Evolutionary conservation across 345 rosid genomes (phyloP).

Genomic region (Leavenworthia alabamica): DNA sequence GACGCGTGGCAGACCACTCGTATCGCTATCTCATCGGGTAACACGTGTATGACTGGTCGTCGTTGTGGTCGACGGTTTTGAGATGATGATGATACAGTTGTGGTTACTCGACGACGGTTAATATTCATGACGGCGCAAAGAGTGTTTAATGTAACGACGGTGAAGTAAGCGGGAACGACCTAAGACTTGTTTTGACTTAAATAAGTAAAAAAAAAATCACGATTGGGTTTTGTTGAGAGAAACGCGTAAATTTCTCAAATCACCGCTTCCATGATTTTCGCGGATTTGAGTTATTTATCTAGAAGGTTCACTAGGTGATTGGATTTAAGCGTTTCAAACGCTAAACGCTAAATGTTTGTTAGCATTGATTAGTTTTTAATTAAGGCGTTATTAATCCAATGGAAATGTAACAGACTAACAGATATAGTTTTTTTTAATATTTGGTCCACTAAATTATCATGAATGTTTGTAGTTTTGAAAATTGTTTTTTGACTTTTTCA

Average conservation of each 20-base stretch:
- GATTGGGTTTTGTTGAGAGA: not conserved
- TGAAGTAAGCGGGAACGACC: conserved; percentile 26
- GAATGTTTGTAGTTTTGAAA: not conserved
- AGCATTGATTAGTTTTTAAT: too few species aligned
- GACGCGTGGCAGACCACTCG: conserved; percentile 43
- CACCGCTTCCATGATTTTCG: not conserved
- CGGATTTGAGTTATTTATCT: not conserved
- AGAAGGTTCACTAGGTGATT: not conserved
- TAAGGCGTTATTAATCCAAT: too few species aligned
- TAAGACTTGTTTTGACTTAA: not conserved
- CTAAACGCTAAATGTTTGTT: too few species aligned
- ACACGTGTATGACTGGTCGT: conserved; percentile 11
- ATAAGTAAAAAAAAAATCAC: not conserved
- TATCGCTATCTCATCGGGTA: conserved; percentile 27
- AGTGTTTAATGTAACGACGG: too few species aligned
- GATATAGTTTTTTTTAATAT: too few species aligned
- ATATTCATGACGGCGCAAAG: conserved; percentile 23
- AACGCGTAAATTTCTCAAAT: conserved; percentile 2
- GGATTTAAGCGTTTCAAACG: not conserved
- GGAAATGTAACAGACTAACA: too few species aligned
- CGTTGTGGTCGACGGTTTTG: conserved; percentile 10
- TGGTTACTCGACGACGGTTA: conserved; percentile 13
- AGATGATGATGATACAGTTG: not conserved
- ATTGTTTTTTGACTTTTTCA: too few species aligned
- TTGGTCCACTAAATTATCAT: not conserved